Evolutionary conservation across 805 yeast species (phyloP).

Genomic region (Barnettozyma vustinii): DNA sequence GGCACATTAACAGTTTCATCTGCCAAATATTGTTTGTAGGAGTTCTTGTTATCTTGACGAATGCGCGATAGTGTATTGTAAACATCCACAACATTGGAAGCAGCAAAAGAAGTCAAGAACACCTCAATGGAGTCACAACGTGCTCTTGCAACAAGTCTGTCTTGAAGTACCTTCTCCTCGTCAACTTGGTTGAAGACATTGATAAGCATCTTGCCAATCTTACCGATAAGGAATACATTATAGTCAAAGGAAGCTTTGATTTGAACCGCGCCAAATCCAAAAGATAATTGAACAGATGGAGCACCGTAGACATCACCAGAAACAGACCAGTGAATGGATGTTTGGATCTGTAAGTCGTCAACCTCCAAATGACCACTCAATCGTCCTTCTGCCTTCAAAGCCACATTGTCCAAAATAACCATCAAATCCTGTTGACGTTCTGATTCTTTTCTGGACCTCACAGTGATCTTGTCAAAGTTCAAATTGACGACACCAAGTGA

Average conservation of each 20-base stretch:
- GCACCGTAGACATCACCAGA: conserved; percentile 39
- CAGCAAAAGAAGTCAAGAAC: conserved; percentile 78
- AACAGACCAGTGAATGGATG: conserved; percentile 69
- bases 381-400: conserved; percentile 65
- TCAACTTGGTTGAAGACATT: conserved; percentile 68
- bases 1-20: conserved; percentile 31
- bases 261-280: conserved; percentile 51
- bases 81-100: conserved; percentile 77
- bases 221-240: conserved; percentile 72
- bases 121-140: conserved; percentile 49
- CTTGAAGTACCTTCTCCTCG: conserved; percentile 40
- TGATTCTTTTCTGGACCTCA: conserved; percentile 56
- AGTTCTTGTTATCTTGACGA: conserved; percentile 62
- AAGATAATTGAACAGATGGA: conserved; percentile 63
- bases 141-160: conserved; percentile 50
- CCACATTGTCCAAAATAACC: conserved; percentile 48
- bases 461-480: conserved; percentile 57
- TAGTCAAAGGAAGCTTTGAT: conserved; percentile 73
- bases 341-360: conserved; percentile 44
- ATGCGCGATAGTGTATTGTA: conserved; percentile 64
- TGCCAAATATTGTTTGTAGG: conserved; percentile 69
- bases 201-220: conserved; percentile 41
- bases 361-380: conserved; percentile 64
- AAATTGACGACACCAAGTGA: conserved; percentile 66
- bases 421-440: conserved; percentile 69